Evolutionary conservation across 2,329 filamentous ascomycete genomes (phyloP).

Genomic region (Cladosporium colombiae): DNA sequence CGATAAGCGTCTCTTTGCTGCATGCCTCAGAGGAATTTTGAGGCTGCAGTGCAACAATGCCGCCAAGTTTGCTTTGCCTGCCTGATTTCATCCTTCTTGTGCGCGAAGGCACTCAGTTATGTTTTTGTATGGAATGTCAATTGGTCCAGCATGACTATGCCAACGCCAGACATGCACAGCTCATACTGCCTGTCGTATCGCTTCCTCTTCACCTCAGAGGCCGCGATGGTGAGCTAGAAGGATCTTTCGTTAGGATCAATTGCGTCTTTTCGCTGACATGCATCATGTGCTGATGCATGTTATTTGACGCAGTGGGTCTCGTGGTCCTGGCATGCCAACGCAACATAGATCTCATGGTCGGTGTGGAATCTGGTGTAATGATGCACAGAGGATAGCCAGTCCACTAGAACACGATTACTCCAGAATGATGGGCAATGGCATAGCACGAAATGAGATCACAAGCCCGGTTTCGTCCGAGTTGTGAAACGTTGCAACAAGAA

Average conservation of each 20-base stretch:
- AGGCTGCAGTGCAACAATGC: neutral
- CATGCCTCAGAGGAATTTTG: neutral
- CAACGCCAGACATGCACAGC: neutral
- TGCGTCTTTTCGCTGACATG: neutral
- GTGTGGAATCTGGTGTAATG: neutral
- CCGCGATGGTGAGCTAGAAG: neutral
- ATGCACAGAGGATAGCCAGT: neutral
- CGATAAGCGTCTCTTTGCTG: neutral
- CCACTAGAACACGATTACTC: neutral
- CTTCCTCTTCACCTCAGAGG: too few relatives aligned
- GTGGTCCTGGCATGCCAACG: neutral
- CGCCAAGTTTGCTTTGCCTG: neutral
- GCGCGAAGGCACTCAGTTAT: too few relatives aligned
- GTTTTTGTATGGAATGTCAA: too few relatives aligned
- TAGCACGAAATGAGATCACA: conserved; percentile 4
- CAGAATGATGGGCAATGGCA: conserved; percentile 8
- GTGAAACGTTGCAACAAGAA: conserved; percentile 8
- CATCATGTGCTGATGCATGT: neutral
- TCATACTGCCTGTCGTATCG: neutral
- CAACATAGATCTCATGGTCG: neutral
- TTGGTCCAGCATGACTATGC: too few relatives aligned
- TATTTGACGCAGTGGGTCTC: neutral
- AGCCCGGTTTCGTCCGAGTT: conserved; percentile 1
- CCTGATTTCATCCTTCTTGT: too few relatives aligned
- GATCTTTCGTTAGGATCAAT: neutral